phyloP scores from a whole-genome alignment of 129 eudicot species.

The Flaveria sonorensis region DNA sequence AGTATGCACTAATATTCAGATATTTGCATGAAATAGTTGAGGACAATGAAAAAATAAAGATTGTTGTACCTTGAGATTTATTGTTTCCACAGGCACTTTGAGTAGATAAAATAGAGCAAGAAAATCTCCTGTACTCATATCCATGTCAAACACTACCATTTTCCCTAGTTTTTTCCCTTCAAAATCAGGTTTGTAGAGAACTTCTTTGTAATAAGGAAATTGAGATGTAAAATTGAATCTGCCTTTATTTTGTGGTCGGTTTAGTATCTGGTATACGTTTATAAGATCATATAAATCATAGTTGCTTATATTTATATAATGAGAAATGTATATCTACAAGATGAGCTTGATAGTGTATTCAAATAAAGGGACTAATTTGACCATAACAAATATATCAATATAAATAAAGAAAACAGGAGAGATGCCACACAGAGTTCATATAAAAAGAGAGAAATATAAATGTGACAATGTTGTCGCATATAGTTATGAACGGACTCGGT shows the following conservation, averaged over 20 bases:
- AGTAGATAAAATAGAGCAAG: slow-evolving; percentile 85
- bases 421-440: background rate
- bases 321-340: background rate
- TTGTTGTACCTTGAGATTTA: slow-evolving; percentile 67
- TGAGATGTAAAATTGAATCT: slow-evolving; percentile 78
- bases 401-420: background rate
- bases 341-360: background rate
- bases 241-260: slow-evolving; percentile 52
- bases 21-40: background rate
- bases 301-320: background rate
- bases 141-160: slow-evolving; percentile 80
- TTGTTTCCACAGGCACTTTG: slow-evolving; percentile 61
- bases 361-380: background rate
- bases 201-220: slow-evolving; percentile 60
- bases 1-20: background rate
- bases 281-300: background rate
- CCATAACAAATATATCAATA: background rate
- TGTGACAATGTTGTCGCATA: background rate
- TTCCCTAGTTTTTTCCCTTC: slow-evolving; percentile 51
- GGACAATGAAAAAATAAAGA: background rate
- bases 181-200: slow-evolving; percentile 63
- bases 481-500: background rate
- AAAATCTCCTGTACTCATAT: slow-evolving; percentile 95
- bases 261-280: slow-evolving; percentile 54
- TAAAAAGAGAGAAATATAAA: background rate